Conservation (phyloP, 164 flowering plant species). For the Nymphaea colorata region DNA sequence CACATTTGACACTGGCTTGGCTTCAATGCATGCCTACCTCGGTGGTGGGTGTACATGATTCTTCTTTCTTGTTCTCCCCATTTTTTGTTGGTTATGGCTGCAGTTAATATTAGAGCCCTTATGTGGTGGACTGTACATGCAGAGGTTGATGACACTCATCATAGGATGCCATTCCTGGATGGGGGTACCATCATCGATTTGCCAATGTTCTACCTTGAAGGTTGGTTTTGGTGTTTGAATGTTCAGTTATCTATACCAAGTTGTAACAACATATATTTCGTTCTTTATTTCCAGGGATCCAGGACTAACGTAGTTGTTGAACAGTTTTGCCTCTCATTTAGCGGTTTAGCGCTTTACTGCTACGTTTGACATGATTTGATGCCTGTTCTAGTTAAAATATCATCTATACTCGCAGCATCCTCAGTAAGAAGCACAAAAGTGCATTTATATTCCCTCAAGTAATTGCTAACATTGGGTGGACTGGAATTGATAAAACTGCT, state of each 20-base stretch:
- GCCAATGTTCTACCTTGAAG: conserved; percentile 79
- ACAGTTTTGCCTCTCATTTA: too few relatives aligned
- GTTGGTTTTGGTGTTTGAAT: conserved; percentile 12
- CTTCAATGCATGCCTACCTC: conserved; percentile 82
- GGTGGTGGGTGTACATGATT: conserved; percentile 58
- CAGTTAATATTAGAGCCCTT: neutral
- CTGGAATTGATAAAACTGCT: too few relatives aligned
- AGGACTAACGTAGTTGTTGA: too few relatives aligned
- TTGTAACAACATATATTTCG: neutral
- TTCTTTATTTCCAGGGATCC: too few relatives aligned
- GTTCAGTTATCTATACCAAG: neutral
- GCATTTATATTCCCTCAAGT: too few relatives aligned
- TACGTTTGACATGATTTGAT: too few relatives aligned
- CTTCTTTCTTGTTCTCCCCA: neutral
- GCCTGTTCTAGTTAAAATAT: too few relatives aligned
- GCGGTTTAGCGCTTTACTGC: too few relatives aligned
- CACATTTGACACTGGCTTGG: conserved; percentile 59
- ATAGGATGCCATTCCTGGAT: conserved; percentile 52
- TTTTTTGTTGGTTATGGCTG: neutral
- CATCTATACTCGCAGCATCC: too few relatives aligned
- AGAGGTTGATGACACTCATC: conserved; percentile 90
- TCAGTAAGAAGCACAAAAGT: too few relatives aligned
- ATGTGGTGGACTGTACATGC: conserved; percentile 3
- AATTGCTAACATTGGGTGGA: too few relatives aligned
- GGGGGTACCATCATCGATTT: conserved; percentile 61